Base-by-base conservation (phyloP, 169 alveolate genomes). In the Cyclospora cayetanensis region DNA sequence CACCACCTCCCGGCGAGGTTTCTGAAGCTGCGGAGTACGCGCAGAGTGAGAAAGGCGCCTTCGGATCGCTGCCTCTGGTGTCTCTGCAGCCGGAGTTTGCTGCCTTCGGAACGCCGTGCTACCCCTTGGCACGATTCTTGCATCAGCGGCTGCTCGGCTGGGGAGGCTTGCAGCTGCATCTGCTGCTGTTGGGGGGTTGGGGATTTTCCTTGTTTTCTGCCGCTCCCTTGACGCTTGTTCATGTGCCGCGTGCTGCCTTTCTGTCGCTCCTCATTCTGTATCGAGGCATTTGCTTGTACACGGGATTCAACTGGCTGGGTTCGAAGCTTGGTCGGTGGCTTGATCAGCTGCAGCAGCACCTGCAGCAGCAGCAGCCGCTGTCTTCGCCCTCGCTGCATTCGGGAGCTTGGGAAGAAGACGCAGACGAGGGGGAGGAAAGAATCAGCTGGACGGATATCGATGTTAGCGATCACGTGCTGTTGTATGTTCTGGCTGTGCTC, bases 391-490 rank as follows among this genome's bases (percentile, higher is more conserved):
- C 22, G 34, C 60, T 4, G 50, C 84, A 25, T 7, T 60, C 9
- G 18, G 34, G 39, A 9, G 11, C 29, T 60, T 31, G 80, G 20
- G 37, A 31, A 4, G 22, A 15, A 25, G 82, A 31, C 18, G 63
- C 12, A 50, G 20, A 20, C 20, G 63, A 20, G 12, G 63, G 63
- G 12, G 63, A 20, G 63, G 85, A 50, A 1, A 41, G 63, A 39
- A 7, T 22, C 34, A 34, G 85, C 55, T 27, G 41, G 80, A 39
- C 52, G 46, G 1, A 60, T 31, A 27, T 4, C 39, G 88, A 79
- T 50, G 39, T 79, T 42, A 79, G 88, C 50, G 88, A 79, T 25
- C 88, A 79, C 34, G 88, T 79, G 72, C 66, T 79, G 42, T 31
- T 79, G 7, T 79, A 79, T 39, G 88, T 79, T 31, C 11, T 79